phyloP scores from a whole-genome alignment of 352 stramenopile species.

The Globisporangium canariense region DNA sequence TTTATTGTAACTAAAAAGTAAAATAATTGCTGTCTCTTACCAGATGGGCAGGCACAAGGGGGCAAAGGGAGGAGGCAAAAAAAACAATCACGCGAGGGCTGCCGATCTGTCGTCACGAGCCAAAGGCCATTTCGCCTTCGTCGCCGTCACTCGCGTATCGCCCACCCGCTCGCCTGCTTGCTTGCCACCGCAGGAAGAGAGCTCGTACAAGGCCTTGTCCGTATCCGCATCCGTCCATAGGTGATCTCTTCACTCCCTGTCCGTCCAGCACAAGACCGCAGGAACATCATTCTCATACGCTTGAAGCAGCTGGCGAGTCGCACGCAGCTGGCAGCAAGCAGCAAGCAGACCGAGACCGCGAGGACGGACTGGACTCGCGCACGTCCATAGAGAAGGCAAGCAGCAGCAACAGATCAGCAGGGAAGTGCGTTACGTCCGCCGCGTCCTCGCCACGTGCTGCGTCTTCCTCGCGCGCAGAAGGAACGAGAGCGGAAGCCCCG shows the following conservation, averaged over 20 bases:
- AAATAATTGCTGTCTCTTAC: not conserved
- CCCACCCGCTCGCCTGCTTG: too few relatives aligned
- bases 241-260: too few relatives aligned
- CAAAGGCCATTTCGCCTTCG: too few relatives aligned
- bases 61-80: not conserved
- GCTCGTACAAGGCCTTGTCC: too few relatives aligned
- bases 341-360: not conserved
- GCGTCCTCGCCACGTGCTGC: not conserved
- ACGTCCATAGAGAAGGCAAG: slow-evolving; percentile 6
- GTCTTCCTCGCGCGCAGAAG: too few relatives aligned
- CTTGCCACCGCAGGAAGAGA: too few relatives aligned
- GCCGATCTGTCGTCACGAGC: too few relatives aligned
- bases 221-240: too few relatives aligned
- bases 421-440: not conserved
- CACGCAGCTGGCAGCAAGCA: not conserved
- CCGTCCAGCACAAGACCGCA: too few relatives aligned
- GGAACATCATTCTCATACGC: not conserved
- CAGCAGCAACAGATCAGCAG: not conserved
- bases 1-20: not conserved
- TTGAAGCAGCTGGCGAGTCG: slow-evolving; percentile 4
- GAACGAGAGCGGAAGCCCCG: too few relatives aligned
- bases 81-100: too few relatives aligned
- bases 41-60: slow-evolving; percentile 1
- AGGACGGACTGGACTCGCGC: not conserved
- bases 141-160: too few relatives aligned